A percentile compares a stretch with the other conserved stretches of the same genome.
These are phyloP conservation scores for Immersiporthe knoxdaviesiana DNA, from an alignment of 2,329 filamentous ascomycete species.

Conservation along the genomic window DNA sequence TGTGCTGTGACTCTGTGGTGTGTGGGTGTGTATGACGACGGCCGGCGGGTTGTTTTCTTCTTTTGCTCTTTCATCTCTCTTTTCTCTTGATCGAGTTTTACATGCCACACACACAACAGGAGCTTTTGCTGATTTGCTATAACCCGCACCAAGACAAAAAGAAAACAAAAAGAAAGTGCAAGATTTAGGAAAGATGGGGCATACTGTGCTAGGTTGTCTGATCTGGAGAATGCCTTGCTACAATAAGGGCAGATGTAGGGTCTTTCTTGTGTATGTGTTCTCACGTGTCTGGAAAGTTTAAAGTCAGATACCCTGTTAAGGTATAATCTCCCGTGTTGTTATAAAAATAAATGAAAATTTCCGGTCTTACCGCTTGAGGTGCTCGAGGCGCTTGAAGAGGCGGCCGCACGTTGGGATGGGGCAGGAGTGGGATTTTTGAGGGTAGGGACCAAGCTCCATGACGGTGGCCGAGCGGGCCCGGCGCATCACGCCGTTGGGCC, in stretches of 20 bases:
- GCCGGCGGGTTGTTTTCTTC: conserved; percentile 36
- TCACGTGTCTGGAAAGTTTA: conserved; percentile 77
- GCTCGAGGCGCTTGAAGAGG: conserved; percentile 98
- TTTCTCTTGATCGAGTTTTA: conserved; percentile 34
- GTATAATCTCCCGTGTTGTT: conserved; percentile 43
- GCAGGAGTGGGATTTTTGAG: conserved; percentile 97
- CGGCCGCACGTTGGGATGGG: conserved; percentile 98
- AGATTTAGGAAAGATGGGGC: conserved; percentile 46
- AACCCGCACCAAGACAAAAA: conserved; percentile 35
- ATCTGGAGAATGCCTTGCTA: conserved; percentile 98
- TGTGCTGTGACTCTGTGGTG: conserved; percentile 41
- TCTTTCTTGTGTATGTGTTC: conserved; percentile 98
- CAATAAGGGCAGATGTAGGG: conserved; percentile 97
- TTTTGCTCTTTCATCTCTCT: conserved; percentile 31
- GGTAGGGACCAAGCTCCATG: conserved; percentile 95
- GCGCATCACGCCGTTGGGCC: conserved; percentile 77
- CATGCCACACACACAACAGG: conserved; percentile 49
- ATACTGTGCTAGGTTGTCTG: conserved; percentile 98
- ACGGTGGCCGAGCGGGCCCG: conserved; percentile 92
- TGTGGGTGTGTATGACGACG: conserved; percentile 34
- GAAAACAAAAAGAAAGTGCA: conserved; percentile 36
- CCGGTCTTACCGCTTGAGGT: conserved; percentile 89
- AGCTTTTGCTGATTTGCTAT: conserved; percentile 41
- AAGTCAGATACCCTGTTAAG: conserved; percentile 47
- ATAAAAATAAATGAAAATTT: conserved; percentile 45